Percentiles rank a stretch among this genome's conserved stretches.
These are phyloP conservation scores for Pseudohyphozyma bogoriensis DNA, from an alignment of 768 basidiomycete species.

Conservation along the genomic window DNA sequence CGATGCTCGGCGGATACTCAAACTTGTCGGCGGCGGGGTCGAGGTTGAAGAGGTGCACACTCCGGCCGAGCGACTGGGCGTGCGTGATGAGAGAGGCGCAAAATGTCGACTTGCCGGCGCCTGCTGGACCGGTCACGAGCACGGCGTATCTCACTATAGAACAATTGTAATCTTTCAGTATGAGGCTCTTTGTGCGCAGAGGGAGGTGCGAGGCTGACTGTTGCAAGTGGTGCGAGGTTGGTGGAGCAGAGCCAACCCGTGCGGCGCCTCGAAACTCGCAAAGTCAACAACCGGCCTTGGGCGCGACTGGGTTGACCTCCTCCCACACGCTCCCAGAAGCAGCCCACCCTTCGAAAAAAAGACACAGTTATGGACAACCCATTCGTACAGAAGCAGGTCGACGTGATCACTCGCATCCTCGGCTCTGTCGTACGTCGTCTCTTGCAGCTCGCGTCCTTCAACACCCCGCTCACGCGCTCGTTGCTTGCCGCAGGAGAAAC, in stretches of 20 bases:
- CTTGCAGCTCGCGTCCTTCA: too few species aligned
- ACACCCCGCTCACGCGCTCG: neutral
- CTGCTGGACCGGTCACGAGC: conserved; percentile 67
- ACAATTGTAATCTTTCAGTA: too few species aligned
- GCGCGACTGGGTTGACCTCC: too few species aligned
- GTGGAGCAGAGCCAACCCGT: too few species aligned
- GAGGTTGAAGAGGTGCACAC: conserved; percentile 87
- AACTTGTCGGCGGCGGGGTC: conserved; percentile 93
- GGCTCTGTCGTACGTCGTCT: conserved; percentile 18
- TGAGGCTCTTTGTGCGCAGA: too few species aligned
- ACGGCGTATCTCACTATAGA: too few species aligned
- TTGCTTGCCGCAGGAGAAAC: conserved; percentile 19
- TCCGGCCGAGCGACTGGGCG: conserved; percentile 66
- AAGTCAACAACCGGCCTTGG: too few species aligned
- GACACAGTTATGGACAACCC: conserved; percentile 24
- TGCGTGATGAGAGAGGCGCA: conserved; percentile 80
- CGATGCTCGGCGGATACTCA: conserved; percentile 82
- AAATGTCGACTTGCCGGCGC: conserved; percentile 95
- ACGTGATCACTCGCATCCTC: conserved; percentile 22
- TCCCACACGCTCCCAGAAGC: too few species aligned
- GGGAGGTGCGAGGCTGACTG: too few species aligned
- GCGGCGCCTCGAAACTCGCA: too few species aligned
- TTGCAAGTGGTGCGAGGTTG: too few species aligned
- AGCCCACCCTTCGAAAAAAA: too few species aligned
- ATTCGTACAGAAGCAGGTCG: conserved; percentile 28